Base-by-base conservation (phyloP, 73 alveolate genomes). In the Effrenium voratum region DNA sequence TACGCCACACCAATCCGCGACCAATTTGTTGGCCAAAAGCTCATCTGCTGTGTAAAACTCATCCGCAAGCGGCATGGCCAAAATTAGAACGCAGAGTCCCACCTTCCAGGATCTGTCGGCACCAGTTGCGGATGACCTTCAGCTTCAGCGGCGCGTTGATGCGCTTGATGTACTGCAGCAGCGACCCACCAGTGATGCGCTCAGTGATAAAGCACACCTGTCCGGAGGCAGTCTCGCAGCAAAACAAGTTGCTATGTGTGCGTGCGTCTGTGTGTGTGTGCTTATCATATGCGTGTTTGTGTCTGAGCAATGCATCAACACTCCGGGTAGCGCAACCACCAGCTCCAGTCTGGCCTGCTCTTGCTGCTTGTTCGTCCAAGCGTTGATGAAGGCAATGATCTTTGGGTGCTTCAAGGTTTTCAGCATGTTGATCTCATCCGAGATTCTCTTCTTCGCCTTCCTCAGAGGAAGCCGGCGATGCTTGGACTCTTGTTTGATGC, bases 81-180 rank as follows among this genome's bases (percentile, higher is more conserved):
- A 22, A 57, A 57, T 1, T 22, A 57, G 28, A 57, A 44, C 22
- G 43, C 60, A 41, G 30, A 63, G 40, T 38, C n/a, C n/a, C n/a
- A 30, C 95, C 99, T 75, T 98, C 91, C 82, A 99, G 93, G 88
- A 99, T 99, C 99, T 99, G 99, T 45, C 99, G 98, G 93, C 99
- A 99, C 99, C 99, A 99, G 76, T 99, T 99, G 99, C 99, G 99
- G 6, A 99, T 99, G 63, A 99, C 99, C 98, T 99, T 99, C 93
- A 99, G 99, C 99, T 99, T 99, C 93, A 99, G 99, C 90, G 98
- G 99, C 80, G 99, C 99, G 41, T 98, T 99, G 44, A 99, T 96
- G 59, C 99, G 87, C 91, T 99, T 99, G 47, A 99, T 92, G 98
- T 99, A 99, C 93, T 91, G 80, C 99, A 99, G 94, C 85, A 99